Conservation (phyloP, 2,329 filamentous ascomycete genomes). For the Diaporthe citri region DNA sequence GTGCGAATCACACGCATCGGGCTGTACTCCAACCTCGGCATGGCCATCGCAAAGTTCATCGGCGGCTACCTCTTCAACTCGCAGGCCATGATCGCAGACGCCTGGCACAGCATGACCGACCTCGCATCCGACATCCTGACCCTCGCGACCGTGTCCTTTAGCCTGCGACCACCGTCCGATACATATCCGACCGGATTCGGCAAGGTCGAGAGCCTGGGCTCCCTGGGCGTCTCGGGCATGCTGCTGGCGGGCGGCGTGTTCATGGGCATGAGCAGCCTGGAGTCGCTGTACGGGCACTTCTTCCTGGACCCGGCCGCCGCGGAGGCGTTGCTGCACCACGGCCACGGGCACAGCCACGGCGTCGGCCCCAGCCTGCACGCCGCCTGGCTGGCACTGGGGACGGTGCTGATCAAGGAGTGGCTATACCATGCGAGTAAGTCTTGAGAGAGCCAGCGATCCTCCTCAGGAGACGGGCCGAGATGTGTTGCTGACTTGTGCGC, state of each 20-base stretch:
- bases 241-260: slow-evolving; percentile 89
- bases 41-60: slow-evolving; percentile 93
- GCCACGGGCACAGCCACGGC: slow-evolving; percentile 74
- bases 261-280: slow-evolving; percentile 85
- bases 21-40: slow-evolving; percentile 88
- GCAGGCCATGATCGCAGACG: slow-evolving; percentile 92
- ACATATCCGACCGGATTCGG: slow-evolving; percentile 93
- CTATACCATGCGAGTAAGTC: slow-evolving; percentile 92
- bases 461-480: background rate
- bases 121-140: slow-evolving; percentile 96
- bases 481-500: slow-evolving; percentile 35
- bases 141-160: slow-evolving; percentile 93
- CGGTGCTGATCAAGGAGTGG: slow-evolving; percentile 95
- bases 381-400: slow-evolving; percentile 92
- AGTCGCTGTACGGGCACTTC: slow-evolving; percentile 79
- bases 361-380: slow-evolving; percentile 89
- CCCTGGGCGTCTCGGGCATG: slow-evolving; percentile 91
- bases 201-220: slow-evolving; percentile 97
- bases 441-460: background rate
- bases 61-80: slow-evolving; percentile 97
- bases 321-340: slow-evolving; percentile 64
- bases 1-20: slow-evolving; percentile 94
- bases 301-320: slow-evolving; percentile 73
- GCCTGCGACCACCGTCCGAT: slow-evolving; percentile 84
- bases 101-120: slow-evolving; percentile 95